Evolutionary conservation across 2,329 filamentous ascomycete genomes (phyloP), one percentile per base, ranked within the genome.

Genomic region (Tetracladium maxilliforme): DNA sequence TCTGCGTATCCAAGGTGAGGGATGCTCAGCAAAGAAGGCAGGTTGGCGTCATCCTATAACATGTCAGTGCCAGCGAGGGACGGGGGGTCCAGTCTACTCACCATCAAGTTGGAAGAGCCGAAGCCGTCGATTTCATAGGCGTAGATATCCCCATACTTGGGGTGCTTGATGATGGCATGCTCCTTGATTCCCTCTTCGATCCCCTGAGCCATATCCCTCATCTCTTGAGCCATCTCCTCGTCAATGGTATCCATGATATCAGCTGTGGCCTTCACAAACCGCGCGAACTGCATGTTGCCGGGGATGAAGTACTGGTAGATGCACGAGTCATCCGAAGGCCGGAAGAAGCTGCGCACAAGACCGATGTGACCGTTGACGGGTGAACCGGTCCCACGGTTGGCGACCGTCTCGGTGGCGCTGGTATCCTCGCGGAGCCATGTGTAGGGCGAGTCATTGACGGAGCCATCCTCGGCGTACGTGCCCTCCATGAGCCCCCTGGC

Each of bases 221-320:
- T 79, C 28, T 59, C 46, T 4, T 48, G 43, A 0, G 68, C 62
- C 1, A 78, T 48, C 30, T 42, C 58, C 40, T 38, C 61, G 47
- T 52, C 47, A 18, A 71, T 47, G 24, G 51, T 47, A 17, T 45
- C 49, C 55, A 69, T 64, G 37, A 73, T 70, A 6, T 52, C 43
- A 10, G 58, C 54, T 0, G 63, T 52, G 1, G 58, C 52, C 8
- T 52, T 51, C 4, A 84, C 59, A 37, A 71, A 78, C 13, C 63
- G 53, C 16, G 72, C 60, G 35, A 83, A 73, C 75, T 82, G 80
- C 75, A 83, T 83, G 47, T 94, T 95, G 16, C 79, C 74, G 0
- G 87, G 87, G 38, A 94, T 80, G 39, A 92, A 73, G 48, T 84
- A 87, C 43, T 87, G 82, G 32, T 83, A 74, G 19, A 81, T 45